Base-by-base conservation (phyloP, 2,329 filamentous ascomycete genomes). In the Colletotrichum musae region DNA sequence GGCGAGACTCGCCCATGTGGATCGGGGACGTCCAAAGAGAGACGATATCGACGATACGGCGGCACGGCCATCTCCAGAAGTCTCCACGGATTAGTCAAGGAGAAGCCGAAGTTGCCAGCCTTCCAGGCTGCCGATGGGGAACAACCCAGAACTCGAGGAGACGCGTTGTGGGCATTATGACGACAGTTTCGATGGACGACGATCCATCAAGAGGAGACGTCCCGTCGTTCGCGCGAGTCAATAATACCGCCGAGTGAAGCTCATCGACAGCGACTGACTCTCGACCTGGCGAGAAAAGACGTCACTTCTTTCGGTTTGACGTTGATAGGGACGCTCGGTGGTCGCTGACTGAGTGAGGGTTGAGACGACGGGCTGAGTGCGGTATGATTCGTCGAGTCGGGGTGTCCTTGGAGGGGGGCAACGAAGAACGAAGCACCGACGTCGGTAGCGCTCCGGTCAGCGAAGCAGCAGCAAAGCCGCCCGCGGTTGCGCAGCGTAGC, bases 131-230 rank as follows among this genome's bases (percentile, higher is more conserved):
- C 61, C 32, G 32, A 36, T 36, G 32, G 32, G 32, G 32, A 36
- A 36, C 32, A 36, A 36, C 62, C 66, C 66, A 57, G 54, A 39
- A 24, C 18, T 41, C 16, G 26, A 13, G 28, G 15, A 16, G 45
- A 58, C 51, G 60, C 28, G 53, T 64, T 67, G 67, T 70, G 67
- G 67, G 67, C 63, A 70, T 70, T 66, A 70, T 70, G 67, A 70
- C 67, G 67, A 70, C 62, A 70, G 51, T 57, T 24, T 47, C 41
- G 66, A 56, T 67, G 61, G 39, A 65, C 47, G 51, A 36, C 36
- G 57, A 56, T 53, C 51, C 67, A 70, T 70, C 57, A 32, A 32
- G 28, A 45, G 36, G 56, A 24, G 45, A 47, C 18, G 43, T 28
- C 15, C 36, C n/a, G 59, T 70, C 32, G 57, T 61, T 53, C 24